A percentile compares a stretch with the other conserved stretches of the same genome.
Evolutionary conservation across 208 protist genomes (phyloP).

Genomic region (Leishmania braziliensis): DNA sequence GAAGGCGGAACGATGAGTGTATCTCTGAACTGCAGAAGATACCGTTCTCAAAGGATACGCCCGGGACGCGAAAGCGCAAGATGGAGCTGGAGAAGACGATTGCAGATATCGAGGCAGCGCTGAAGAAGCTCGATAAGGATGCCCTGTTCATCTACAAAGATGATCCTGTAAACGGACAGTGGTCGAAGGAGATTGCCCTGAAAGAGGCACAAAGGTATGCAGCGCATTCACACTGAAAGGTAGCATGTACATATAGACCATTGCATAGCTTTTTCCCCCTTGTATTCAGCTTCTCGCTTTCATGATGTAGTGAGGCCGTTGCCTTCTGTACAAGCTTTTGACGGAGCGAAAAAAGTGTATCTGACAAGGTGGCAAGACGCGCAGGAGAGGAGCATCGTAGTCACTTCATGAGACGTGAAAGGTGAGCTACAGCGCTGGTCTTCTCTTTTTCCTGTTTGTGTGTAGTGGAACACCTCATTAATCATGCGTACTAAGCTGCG

Average conservation of each 20-base stretch:
- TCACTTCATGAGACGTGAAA: background rate
- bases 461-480: background rate
- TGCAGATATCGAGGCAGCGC: slow-evolving; percentile 72
- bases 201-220: slow-evolving; percentile 69
- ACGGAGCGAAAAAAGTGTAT: background rate
- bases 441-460: background rate
- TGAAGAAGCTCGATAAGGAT: slow-evolving; percentile 86
- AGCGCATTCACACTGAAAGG: slow-evolving; percentile 16
- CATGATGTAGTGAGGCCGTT: slow-evolving; percentile 7
- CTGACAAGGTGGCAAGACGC: background rate
- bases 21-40: slow-evolving; percentile 75
- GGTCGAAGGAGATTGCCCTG: slow-evolving; percentile 75
- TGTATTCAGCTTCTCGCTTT: background rate
- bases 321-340: background rate
- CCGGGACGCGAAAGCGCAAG: slow-evolving; percentile 55
- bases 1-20: slow-evolving; percentile 44
- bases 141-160: slow-evolving; percentile 90
- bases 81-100: slow-evolving; percentile 75
- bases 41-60: slow-evolving; percentile 86
- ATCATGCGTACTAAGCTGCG: background rate
- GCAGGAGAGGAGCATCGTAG: background rate
- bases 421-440: background rate
- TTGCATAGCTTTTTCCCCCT: background rate
- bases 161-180: slow-evolving; percentile 73
- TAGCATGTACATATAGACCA: background rate